A percentile compares a stretch with the other conserved stretches of the same genome.
phyloP scores from a whole-genome alignment of 441 rosid species.

The Gossypium lobatum region DNA sequence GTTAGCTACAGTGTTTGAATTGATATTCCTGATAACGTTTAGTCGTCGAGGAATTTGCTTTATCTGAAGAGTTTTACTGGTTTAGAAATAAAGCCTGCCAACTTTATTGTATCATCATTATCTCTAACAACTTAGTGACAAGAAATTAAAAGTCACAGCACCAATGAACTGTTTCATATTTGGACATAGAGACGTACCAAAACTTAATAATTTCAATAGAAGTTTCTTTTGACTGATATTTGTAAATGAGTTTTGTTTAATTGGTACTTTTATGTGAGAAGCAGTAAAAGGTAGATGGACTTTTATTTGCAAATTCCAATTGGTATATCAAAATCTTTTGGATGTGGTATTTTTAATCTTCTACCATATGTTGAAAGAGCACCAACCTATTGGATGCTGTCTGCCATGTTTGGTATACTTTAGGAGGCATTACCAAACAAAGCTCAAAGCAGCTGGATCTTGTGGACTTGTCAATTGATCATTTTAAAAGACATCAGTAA shows the following conservation, averaged over 20 bases:
- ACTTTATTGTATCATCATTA: neutral
- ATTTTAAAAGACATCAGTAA: neutral
- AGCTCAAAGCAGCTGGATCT: neutral
- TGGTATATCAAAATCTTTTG: neutral
- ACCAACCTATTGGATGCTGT: slow-evolving; percentile 16
- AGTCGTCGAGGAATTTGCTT: neutral
- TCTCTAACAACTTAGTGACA: neutral
- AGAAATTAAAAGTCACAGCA: neutral
- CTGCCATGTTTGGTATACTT: slow-evolving; percentile 19
- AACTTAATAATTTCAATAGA: neutral
- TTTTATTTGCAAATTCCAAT: neutral
- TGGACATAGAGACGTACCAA: neutral
- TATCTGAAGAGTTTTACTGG: neutral
- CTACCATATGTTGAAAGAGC: slow-evolving; percentile 10
- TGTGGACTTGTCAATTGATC: neutral
- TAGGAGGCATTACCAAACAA: neutral
- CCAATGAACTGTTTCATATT: neutral
- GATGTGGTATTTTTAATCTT: slow-evolving; percentile 3
- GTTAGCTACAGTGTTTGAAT: neutral
- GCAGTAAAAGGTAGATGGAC: neutral
- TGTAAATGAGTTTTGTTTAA: neutral
- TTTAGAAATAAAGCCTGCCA: neutral
- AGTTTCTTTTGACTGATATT: neutral
- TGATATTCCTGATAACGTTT: neutral
- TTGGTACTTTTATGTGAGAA: neutral